These are phyloP conservation scores for Claviceps purpurea DNA, from an alignment of 2,329 filamentous ascomycete species.

Conservation along the genomic window DNA sequence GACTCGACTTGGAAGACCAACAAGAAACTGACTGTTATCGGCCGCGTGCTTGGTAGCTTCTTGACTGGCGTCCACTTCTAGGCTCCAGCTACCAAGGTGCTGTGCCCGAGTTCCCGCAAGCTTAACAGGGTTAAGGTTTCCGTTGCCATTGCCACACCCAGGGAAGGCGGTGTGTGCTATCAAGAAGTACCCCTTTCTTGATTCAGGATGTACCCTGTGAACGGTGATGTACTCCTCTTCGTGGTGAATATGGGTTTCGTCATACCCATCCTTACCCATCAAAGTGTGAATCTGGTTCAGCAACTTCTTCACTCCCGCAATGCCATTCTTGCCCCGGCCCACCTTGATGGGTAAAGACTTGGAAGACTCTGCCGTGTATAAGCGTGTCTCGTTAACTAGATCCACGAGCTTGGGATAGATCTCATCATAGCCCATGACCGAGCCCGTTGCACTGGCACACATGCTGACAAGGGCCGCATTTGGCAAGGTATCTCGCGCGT, in stretches of 20 bases:
- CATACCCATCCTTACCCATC: conserved; percentile 91
- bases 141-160: conserved; percentile 75
- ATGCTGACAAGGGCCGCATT: conserved; percentile 91
- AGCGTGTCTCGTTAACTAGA: conserved; percentile 74
- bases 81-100: conserved; percentile 78
- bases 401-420: conserved; percentile 90
- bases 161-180: conserved; percentile 95
- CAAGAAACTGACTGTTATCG: conserved; percentile 57
- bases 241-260: conserved; percentile 93
- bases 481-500: conserved; percentile 84
- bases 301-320: conserved; percentile 80
- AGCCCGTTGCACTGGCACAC: conserved; percentile 89
- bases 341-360: conserved; percentile 42
- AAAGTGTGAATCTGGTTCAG: conserved; percentile 88
- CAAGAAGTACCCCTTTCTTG: conserved; percentile 84
- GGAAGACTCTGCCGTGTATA: conserved; percentile 70
- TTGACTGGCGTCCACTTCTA: conserved; percentile 72
- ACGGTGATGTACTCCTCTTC: conserved; percentile 94
- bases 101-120: conserved; percentile 75
- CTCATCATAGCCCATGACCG: conserved; percentile 97
- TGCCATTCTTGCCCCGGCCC: conserved; percentile 65
- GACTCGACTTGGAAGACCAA: conserved; percentile 74
- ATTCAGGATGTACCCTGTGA: conserved; percentile 84
- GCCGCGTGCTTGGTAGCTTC: conserved; percentile 52
- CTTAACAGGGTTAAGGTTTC: conserved; percentile 63